These are phyloP conservation scores for Populus davidiana DNA, from an alignment of 345 rosid species.

Conservation along the genomic window DNA sequence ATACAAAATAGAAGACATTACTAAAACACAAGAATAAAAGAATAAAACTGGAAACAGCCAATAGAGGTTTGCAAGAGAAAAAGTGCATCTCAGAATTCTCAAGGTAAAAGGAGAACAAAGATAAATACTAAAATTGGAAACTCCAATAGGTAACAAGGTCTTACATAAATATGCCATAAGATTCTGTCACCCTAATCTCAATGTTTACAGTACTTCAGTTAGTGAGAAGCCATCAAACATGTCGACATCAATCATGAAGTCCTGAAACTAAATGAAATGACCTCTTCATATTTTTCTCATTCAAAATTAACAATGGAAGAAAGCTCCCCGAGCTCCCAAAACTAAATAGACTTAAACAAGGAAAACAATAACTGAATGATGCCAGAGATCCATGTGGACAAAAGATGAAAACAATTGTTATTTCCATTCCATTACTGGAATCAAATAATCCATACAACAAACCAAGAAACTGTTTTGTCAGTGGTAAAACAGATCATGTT, in stretches of 20 bases:
- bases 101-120: constrained; percentile 3
- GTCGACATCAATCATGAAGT: background rate
- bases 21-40: constrained; percentile 1
- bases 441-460: background rate
- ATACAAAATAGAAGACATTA: no score
- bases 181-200: background rate
- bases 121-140: constrained; percentile 1
- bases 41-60: background rate
- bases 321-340: background rate
- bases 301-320: background rate
- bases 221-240: background rate
- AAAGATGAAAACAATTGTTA: background rate
- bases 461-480: background rate
- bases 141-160: no score
- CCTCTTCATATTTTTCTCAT: background rate
- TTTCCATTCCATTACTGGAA: background rate
- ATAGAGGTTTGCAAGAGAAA: background rate
- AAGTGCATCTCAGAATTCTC: background rate
- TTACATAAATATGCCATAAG: background rate
- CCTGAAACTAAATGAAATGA: background rate
- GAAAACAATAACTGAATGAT: background rate
- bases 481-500: background rate
- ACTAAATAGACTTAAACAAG: background rate
- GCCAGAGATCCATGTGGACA: background rate
- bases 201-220: background rate